Conservation (phyloP, 2,329 filamentous ascomycete species). For the Colletotrichum liaoningense region DNA sequence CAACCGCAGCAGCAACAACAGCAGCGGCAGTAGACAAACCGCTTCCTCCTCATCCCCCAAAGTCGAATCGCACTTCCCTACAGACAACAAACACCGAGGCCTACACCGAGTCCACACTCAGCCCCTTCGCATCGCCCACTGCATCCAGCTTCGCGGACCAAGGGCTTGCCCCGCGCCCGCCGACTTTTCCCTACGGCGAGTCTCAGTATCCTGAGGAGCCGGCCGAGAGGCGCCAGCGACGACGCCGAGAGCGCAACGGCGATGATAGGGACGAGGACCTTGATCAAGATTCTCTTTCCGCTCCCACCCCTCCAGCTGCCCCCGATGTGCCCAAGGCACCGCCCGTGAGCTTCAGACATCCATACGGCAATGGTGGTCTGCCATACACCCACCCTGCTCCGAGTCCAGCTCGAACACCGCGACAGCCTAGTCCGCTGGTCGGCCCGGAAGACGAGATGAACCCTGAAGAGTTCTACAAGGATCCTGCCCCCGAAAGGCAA, state of each 20-base stretch:
- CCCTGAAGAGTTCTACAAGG: conserved; percentile 47
- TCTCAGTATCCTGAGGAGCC: conserved; percentile 55
- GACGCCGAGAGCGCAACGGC: conserved; percentile 53
- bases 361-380: conserved; percentile 53
- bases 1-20: conserved; percentile 37
- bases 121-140: conserved; percentile 67
- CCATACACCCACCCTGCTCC: conserved; percentile 41
- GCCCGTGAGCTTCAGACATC: conserved; percentile 67
- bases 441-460: conserved; percentile 42
- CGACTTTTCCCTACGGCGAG: conserved; percentile 64
- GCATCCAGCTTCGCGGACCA: conserved; percentile 60
- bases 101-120: conserved; percentile 68
- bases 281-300: conserved; percentile 49
- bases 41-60: conserved; percentile 22
- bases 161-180: conserved; percentile 68
- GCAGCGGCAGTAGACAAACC: conserved; percentile 34
- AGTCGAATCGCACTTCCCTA: conserved; percentile 61
- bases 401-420: conserved; percentile 44
- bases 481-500: conserved; percentile 24
- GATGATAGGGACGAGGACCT: conserved; percentile 41
- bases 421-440: conserved; percentile 37
- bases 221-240: conserved; percentile 55
- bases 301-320: conserved; percentile 59
- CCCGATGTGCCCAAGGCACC: conserved; percentile 72
- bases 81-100: conserved; percentile 68